These are phyloP conservation scores for Fusarium heterosporum DNA, from an alignment of 2,329 filamentous ascomycete genomes.

Conservation along the genomic window DNA sequence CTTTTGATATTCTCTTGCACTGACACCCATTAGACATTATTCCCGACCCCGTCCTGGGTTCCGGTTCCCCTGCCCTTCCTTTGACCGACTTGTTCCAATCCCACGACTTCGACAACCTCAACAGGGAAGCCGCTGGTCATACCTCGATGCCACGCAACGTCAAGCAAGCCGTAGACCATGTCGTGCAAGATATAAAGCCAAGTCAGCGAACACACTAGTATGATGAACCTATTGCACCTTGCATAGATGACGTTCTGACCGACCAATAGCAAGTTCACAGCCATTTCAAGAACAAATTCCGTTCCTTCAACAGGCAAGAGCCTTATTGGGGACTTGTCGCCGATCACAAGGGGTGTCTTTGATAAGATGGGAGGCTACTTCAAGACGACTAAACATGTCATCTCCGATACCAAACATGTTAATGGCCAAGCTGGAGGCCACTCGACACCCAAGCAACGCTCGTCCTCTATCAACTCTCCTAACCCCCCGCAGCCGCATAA, in stretches of 20 bases:
- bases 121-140: slow-evolving; percentile 72
- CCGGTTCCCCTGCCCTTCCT: slow-evolving; percentile 63
- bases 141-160: slow-evolving; percentile 72
- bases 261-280: slow-evolving; percentile 64
- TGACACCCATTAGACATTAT: slow-evolving; percentile 67
- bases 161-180: slow-evolving; percentile 77
- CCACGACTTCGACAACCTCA: slow-evolving; percentile 74
- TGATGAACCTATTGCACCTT: slow-evolving; percentile 39
- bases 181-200: slow-evolving; percentile 78
- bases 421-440: slow-evolving; percentile 51
- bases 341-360: slow-evolving; percentile 59
- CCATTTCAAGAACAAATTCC: slow-evolving; percentile 42
- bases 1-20: slow-evolving; percentile 5
- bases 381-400: slow-evolving; percentile 53
- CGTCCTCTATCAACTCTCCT: slow-evolving; percentile 39
- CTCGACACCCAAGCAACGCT: slow-evolving; percentile 35
- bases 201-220: slow-evolving; percentile 78
- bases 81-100: slow-evolving; percentile 64
- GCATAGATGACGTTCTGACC: slow-evolving; percentile 32
- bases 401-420: slow-evolving; percentile 48
- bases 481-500: slow-evolving; percentile 27
- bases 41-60: slow-evolving; percentile 71
- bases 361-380: slow-evolving; percentile 57
- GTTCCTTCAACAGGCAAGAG: slow-evolving; percentile 42
- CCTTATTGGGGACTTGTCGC: slow-evolving; percentile 59